Percentiles rank a stretch among this genome's conserved stretches.
Conservation (phyloP, 2,329 filamentous ascomycete genomes). For the Colletotrichum lini region DNA sequence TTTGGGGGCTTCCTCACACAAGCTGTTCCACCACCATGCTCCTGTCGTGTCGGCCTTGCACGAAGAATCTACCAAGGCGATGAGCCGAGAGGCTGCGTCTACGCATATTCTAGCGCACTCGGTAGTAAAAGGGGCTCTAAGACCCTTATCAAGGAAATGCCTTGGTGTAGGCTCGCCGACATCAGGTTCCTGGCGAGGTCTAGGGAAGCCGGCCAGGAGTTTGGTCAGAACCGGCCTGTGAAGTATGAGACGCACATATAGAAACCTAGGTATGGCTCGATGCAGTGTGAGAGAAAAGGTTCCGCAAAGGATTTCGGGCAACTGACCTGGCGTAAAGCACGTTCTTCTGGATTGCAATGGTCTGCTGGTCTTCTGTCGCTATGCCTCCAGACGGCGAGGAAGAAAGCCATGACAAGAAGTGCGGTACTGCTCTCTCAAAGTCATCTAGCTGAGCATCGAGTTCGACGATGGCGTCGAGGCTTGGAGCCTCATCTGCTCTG, state of each 20-base stretch:
- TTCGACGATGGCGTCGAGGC: constrained; percentile 16
- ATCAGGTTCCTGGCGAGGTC: constrained; percentile 1
- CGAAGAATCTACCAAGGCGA: constrained; percentile 49
- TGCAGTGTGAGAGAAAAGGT: neutral
- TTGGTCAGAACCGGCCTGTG: constrained; percentile 45
- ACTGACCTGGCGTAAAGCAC: constrained; percentile 8
- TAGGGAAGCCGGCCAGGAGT: constrained; percentile 40
- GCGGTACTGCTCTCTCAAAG: neutral
- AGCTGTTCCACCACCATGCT: constrained; percentile 57
- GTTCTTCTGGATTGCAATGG: constrained; percentile 10
- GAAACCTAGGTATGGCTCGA: neutral
- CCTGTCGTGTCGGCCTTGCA: constrained; percentile 48
- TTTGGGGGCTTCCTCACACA: constrained; percentile 48
- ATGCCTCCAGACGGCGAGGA: neutral
- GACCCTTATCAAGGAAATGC: neutral
- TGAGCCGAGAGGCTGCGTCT: constrained; percentile 49
- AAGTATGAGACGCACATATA: constrained; percentile 34
- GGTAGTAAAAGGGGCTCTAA: constrained; percentile 8
- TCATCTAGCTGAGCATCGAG: constrained; percentile 1
- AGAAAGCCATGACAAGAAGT: neutral
- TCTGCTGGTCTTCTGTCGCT: neutral
- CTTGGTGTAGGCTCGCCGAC: neutral
- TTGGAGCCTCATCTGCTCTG: neutral
- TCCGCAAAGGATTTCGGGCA: neutral
- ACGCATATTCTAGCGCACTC: constrained; percentile 52